These are phyloP conservation scores for Macrolepiota albuminosa DNA, from an alignment of 768 basidiomycete species.

Conservation along the genomic window DNA sequence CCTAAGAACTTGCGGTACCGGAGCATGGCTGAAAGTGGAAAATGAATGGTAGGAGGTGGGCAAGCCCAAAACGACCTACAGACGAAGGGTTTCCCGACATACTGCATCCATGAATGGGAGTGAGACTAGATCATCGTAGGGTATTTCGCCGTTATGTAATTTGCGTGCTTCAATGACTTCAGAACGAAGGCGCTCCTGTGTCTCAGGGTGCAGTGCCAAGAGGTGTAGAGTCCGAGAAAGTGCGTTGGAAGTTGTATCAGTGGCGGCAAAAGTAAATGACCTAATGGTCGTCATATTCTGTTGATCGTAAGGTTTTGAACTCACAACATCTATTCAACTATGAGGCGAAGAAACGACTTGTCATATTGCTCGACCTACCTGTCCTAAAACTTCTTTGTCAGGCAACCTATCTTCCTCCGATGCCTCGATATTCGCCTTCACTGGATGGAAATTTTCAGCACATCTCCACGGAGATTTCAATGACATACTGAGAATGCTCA, in stretches of 20 bases:
- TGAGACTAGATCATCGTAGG: neutral
- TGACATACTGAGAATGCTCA: conserved; percentile 1
- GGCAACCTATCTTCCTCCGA: no score
- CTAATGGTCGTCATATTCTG: neutral
- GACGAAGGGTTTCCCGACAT: conserved; percentile 1
- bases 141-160: neutral
- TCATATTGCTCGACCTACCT: no score
- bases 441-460: neutral
- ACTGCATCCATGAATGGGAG: conserved; percentile 4
- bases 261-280: neutral
- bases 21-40: neutral
- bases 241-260: conserved; percentile 2
- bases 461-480: neutral
- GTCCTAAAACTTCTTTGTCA: no score
- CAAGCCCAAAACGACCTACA: neutral
- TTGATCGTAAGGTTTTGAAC: neutral
- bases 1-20: neutral
- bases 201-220: neutral
- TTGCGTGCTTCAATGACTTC: conserved; percentile 1
- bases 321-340: no score
- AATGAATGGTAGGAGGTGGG: neutral
- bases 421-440: no score
- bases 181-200: neutral
- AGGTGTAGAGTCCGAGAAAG: neutral
- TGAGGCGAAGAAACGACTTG: no score